Base-by-base conservation (phyloP, 805 yeast genomes). In the Clavispora carvajalis region DNA sequence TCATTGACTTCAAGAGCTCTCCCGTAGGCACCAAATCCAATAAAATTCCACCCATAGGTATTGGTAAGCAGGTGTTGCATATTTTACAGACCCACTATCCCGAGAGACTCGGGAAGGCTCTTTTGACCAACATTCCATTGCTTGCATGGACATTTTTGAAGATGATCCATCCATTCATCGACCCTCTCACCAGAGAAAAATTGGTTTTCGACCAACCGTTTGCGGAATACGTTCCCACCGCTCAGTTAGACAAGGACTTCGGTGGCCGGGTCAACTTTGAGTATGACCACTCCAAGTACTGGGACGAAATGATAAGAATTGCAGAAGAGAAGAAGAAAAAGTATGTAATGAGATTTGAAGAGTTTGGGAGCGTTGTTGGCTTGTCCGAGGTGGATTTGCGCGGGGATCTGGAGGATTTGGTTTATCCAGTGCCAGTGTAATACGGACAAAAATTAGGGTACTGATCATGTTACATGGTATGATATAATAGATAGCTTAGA, bases 21-120 rank as follows among this genome's bases (percentile, higher is more conserved):
- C 84, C 86, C 41, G 73, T 66, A 24, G 73, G 72, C 59, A 80
- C 68, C 39, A 70, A 66, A 41, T 67, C 77, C 23, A 76, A 83
- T 43, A 87, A 85, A 57, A 78, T 88, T 41, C 98, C 98, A n/a
- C 88, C 96, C 1, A 71, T 91, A 33, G 75, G 84, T 38, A 85
- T 80, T 13, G 97, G 96, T 25, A 82, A 90, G 58, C 95, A 89
- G 64, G 98, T 91, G 23, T 73, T 93, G 50, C 87, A 85, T 60
- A 93, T 93, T 59, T 70, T 93, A 53, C 99, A 93, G 65, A 89
- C 95, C 10, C 99, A 93, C 63, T 93, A 93, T 60, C 99, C 99
- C 4, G 99, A 93, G 61, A 77, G 99, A 54, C 72, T 93, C 44
- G 99, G 99, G 29, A 84, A 82, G 58, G 97, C 97, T 0, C 71